Conservation (phyloP, 805 yeast genomes). For the Wickerhamiella vanderwaltii region DNA sequence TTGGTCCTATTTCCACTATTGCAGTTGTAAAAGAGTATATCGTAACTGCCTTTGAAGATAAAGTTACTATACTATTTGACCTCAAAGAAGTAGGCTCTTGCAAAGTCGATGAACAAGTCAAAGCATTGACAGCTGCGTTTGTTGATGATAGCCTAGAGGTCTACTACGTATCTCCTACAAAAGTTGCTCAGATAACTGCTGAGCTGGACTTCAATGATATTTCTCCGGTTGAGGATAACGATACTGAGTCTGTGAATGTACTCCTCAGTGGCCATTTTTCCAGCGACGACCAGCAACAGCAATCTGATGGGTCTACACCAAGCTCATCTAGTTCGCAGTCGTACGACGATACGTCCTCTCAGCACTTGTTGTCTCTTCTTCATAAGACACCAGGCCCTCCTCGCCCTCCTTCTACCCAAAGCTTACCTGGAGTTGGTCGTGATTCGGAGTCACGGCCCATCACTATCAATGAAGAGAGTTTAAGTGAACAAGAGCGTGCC, state of each 20-base stretch:
- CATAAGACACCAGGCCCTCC: slow-evolving; percentile 1
- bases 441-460: not conserved
- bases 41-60: not conserved
- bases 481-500: not conserved
- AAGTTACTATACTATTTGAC: slow-evolving; percentile 1
- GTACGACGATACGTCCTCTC: not conserved
- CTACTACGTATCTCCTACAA: slow-evolving; percentile 1
- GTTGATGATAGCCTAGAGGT: slow-evolving; percentile 7
- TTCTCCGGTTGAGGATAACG: not conserved
- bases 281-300: too few species aligned
- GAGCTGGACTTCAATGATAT: slow-evolving; percentile 6
- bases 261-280: not conserved
- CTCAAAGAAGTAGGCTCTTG: slow-evolving; percentile 1
- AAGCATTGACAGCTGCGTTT: slow-evolving; percentile 1
- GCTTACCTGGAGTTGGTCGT: not conserved
- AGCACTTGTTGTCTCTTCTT: not conserved
- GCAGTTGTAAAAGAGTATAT: not conserved
- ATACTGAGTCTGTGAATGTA: too few species aligned
- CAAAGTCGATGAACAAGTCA: not conserved
- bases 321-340: not conserved
- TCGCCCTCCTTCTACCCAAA: not conserved
- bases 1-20: not conserved
- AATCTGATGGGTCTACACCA: not conserved
- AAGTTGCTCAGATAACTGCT: slow-evolving; percentile 4
- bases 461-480: not conserved